phyloP scores from a whole-genome alignment of 169 alveolate genomes.

The Plasmodium inui region DNA sequence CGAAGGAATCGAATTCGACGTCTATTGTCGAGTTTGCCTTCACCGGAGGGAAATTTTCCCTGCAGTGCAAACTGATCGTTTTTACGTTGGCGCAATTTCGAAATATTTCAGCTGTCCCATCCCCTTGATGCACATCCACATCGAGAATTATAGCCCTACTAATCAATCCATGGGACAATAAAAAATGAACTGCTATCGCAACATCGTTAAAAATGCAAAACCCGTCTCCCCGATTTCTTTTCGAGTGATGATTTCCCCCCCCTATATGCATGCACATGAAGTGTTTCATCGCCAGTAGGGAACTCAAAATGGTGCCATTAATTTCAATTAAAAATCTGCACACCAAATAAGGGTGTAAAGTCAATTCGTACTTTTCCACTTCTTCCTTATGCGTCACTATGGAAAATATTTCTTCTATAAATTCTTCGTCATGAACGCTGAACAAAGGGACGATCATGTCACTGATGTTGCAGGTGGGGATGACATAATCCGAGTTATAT shows the following conservation, averaged over 20 bases:
- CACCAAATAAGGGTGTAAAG: slow-evolving; percentile 19
- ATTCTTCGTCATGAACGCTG: neutral
- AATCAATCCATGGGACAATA: slow-evolving; percentile 54
- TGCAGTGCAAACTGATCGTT: slow-evolving; percentile 77
- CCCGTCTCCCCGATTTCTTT: slow-evolving; percentile 48
- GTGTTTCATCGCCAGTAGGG: slow-evolving; percentile 27
- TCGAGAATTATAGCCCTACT: slow-evolving; percentile 67
- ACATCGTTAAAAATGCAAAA: slow-evolving; percentile 76
- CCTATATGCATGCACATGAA: slow-evolving; percentile 62
- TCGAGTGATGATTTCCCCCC: slow-evolving; percentile 78
- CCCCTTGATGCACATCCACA: slow-evolving; percentile 78
- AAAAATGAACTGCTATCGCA: slow-evolving; percentile 63
- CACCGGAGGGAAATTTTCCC: slow-evolving; percentile 65
- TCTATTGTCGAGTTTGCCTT: slow-evolving; percentile 60
- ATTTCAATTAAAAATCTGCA: slow-evolving; percentile 51
- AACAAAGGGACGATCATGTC: slow-evolving; percentile 6
- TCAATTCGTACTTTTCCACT: slow-evolving; percentile 10
- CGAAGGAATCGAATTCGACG: slow-evolving; percentile 19
- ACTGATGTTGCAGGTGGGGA: slow-evolving; percentile 21
- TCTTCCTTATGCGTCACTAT: slow-evolving; percentile 28
- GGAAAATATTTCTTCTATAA: slow-evolving; percentile 19
- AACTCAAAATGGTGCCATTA: slow-evolving; percentile 29
- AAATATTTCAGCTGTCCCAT: slow-evolving; percentile 79
- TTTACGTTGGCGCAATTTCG: slow-evolving; percentile 22
- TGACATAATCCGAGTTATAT: slow-evolving; percentile 20